Evolutionary conservation across 805 yeast species (phyloP), one percentile per base, ranked within the genome.

Genomic region (Candida caryicola): DNA sequence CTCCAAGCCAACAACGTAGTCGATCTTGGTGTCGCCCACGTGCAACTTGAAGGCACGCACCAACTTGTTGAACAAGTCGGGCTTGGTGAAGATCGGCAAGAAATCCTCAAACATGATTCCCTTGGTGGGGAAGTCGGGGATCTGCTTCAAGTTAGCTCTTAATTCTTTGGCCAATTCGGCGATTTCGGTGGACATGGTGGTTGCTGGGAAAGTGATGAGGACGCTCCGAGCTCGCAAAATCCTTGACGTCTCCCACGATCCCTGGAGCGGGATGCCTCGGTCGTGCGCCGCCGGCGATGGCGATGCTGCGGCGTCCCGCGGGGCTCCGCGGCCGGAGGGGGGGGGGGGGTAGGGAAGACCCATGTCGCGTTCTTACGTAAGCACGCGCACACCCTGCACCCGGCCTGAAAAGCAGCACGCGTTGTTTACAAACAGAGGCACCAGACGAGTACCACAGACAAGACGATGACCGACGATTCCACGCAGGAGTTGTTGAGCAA

Each of bases 91-190:
- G 49, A 93, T 84, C 34, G 99, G 99, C 57, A 93, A 73, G 61
- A 93, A 91, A 65, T 93, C 99, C 69, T 93, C 98, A 55, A 93
- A 93, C 26, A 93, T 70, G 47, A 93, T 79, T 9, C 99, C 99
- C 68, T 86, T 85, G 41, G 78, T 60, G 29, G 99, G 99, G 73
- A 93, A 93, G 70, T 93, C 88, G 48, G 91, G 95, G 73, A 85
- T 91, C 62, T 87, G 95, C 46, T 53, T 67, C 40, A 69, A 59
- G 43, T 55, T 51, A 13, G 57, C 57, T 41, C 56, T 65, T 45
- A 69, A 58, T 44, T 69, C 73, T 23, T 43, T 47, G 45, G 73
- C 68, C 33, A 67, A 49, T 35, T 50, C 57, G 33, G 48, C 47
- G 39, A 68, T 59, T 43, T 57, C 58, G 23, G 15, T 17, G 25